Evolutionary conservation across 2,329 filamentous ascomycete species (phyloP), one percentile per base, ranked within the genome.

Genomic region (Phaeosphaeria sp.): DNA sequence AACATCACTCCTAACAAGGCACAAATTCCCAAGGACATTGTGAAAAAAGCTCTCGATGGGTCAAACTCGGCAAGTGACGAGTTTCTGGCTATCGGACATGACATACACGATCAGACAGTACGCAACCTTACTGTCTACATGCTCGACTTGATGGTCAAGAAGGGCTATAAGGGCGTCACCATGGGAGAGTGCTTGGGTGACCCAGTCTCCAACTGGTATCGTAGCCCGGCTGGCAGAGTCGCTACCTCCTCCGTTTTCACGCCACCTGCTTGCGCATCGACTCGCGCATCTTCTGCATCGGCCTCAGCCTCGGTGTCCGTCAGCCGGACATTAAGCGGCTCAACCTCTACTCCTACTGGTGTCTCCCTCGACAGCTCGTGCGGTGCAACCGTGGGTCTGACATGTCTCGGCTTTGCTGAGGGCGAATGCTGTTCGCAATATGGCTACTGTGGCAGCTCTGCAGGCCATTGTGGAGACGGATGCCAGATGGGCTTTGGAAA

Each of bases 71-170:
- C 54, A 0, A 57, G 20, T 33, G 64, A 72, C 44, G 64, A 73
- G n/a, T 85, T 81, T 64, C 66, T 88, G 43, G 80, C 82, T 10
- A 83, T 88, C 60, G 86, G 72, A 22, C 80, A 82, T 64, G 81
- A 82, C 55, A 81, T 81, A 25, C 78, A 82, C 56, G 53, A 77
- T 47, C 75, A 79, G 66, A 82, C 80, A 3, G 80, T 78, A 1
- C 59, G 73, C 33, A 75, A 75, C 52, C 67, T 82, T 42, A 79
- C 80, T 4, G 69, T 66, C 20, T 78, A 72, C 59, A 79, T 82
- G 72, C 78, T 82, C 23, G 64, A 78, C 18, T 65, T 60, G 42
- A 69, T 76, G 25, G 62, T 64, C 21, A 60, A 60, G 15, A 74
- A 78, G 55, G 76, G 76, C 33, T 82, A 77, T 73, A 72, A 71